A percentile compares a stretch with the other conserved stretches of the same genome.
These are phyloP conservation scores for Penicillium subrubescens DNA, from an alignment of 495 filamentous ascomycete genomes.

Conservation along the genomic window DNA sequence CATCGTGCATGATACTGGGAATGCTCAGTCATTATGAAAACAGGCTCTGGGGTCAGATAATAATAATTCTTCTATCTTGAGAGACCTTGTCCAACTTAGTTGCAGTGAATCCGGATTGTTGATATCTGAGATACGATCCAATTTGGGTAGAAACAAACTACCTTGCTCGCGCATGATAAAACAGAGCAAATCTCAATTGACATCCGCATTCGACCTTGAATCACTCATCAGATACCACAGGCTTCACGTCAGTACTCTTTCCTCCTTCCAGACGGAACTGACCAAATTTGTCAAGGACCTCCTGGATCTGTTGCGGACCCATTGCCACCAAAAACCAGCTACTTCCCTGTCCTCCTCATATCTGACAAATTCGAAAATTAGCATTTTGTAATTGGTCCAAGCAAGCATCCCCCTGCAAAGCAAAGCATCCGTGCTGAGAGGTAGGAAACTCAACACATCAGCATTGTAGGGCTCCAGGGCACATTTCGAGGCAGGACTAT, in stretches of 20 bases:
- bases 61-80: too few species aligned
- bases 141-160: too few species aligned
- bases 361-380: conserved; percentile 15
- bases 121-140: too few species aligned
- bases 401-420: conserved; percentile 9
- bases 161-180: too few species aligned
- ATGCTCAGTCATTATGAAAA: too few species aligned
- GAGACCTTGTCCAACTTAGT: too few species aligned
- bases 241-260: not conserved
- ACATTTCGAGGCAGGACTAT: not conserved
- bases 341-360: conserved; percentile 6
- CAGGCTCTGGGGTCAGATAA: too few species aligned
- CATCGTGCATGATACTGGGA: too few species aligned
- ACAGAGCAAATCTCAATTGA: too few species aligned
- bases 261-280: not conserved
- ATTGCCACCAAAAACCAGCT: conserved; percentile 15
- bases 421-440: not conserved
- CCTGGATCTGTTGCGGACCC: not conserved
- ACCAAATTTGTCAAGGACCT: not conserved
- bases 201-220: too few species aligned
- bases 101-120: too few species aligned
- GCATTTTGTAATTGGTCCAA: conserved; percentile 14
- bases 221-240: not conserved
- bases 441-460: conserved; percentile 1
- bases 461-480: not conserved